These are phyloP conservation scores for Leptodontidium sp. DNA, from an alignment of 2,329 filamentous ascomycete species.

Conservation along the genomic window DNA sequence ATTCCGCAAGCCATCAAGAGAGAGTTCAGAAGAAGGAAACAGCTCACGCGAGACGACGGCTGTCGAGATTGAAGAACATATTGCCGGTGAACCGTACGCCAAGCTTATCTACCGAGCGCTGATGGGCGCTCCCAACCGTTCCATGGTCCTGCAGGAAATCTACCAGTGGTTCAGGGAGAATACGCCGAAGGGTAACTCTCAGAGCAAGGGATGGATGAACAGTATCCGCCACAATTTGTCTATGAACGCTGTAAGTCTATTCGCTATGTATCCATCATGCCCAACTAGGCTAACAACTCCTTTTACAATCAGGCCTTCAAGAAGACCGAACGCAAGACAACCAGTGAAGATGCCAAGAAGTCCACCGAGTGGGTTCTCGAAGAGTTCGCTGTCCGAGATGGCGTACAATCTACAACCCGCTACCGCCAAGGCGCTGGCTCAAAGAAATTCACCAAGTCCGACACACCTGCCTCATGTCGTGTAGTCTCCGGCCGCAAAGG, in stretches of 20 bases:
- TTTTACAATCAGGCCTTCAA: constrained; percentile 58
- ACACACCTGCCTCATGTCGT: constrained; percentile 48
- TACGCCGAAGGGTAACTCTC: constrained; percentile 74
- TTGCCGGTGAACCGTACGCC: constrained; percentile 75
- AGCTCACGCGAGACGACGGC: constrained; percentile 41
- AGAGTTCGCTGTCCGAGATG: constrained; percentile 70
- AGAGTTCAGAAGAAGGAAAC: constrained; percentile 42
- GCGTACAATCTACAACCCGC: constrained; percentile 86
- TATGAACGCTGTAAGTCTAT: constrained; percentile 83
- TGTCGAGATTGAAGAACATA: constrained; percentile 42
- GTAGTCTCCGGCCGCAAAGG: constrained; percentile 41
- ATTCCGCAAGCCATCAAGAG: constrained; percentile 34
- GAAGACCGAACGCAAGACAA: constrained; percentile 54
- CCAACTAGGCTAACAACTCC: neutral
- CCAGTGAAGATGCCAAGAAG: constrained; percentile 66
- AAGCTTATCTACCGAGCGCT: constrained; percentile 82
- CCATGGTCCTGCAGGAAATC: constrained; percentile 84
- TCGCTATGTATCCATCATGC: neutral
- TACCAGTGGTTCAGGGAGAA: constrained; percentile 90
- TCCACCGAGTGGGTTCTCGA: constrained; percentile 81
- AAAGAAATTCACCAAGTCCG: constrained; percentile 50
- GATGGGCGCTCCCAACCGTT: constrained; percentile 68
- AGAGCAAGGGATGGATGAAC: constrained; percentile 86
- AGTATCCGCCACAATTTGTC: constrained; percentile 95
- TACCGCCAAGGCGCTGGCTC: constrained; percentile 66